These are phyloP conservation scores for Alternaria atra DNA, from an alignment of 2,329 filamentous ascomycete genomes.

Conservation along the genomic window DNA sequence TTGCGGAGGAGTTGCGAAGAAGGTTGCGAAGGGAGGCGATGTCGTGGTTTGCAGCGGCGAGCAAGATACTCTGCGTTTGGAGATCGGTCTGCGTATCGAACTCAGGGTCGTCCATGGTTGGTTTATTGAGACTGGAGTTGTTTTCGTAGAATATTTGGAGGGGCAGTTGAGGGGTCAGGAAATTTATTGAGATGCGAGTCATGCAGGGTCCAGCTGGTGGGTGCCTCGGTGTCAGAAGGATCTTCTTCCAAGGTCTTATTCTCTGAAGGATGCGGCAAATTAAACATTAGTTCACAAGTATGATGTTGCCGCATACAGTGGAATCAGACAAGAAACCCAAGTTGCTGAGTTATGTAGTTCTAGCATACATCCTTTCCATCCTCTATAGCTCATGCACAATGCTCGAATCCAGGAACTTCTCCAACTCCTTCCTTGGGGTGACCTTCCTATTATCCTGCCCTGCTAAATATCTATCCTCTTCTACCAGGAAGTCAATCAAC, in stretches of 20 bases:
- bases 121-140: neutral
- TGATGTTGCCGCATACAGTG: neutral
- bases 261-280: neutral
- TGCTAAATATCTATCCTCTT: conserved; percentile 38
- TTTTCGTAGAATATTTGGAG: neutral
- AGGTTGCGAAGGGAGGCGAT: conserved; percentile 72
- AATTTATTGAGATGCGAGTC: conserved; percentile 23
- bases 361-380: rapidly evolving
- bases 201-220: conserved; percentile 14
- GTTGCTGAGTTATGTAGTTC: neutral
- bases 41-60: conserved; percentile 74
- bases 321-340: too few relatives aligned
- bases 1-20: conserved; percentile 70
- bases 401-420: conserved; percentile 32
- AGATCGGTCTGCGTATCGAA: conserved; percentile 55
- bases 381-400: conserved; percentile 23
- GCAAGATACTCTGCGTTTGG: conserved; percentile 67
- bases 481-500: conserved; percentile 32
- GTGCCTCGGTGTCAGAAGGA: neutral
- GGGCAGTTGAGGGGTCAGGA: conserved; percentile 15
- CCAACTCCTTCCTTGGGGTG: conserved; percentile 24
- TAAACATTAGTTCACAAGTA: neutral
- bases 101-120: conserved; percentile 43
- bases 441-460: conserved; percentile 23
- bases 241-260: neutral